A percentile compares a stretch with the other conserved stretches of the same genome.
phyloP scores from a whole-genome alignment of 257 asterid genomes.

The Fraxinus americana region DNA sequence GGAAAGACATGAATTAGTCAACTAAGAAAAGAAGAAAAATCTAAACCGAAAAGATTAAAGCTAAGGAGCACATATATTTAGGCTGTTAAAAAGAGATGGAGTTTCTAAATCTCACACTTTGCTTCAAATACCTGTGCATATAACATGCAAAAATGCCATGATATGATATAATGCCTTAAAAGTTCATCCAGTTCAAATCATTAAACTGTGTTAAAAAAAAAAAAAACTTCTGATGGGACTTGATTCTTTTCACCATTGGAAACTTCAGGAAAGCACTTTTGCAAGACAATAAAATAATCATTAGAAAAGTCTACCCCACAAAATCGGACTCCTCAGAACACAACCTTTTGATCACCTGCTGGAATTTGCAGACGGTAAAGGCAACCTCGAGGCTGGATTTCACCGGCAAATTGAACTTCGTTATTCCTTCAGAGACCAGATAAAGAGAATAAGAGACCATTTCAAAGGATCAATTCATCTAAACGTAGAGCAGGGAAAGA shows the following conservation, averaged over 20 bases:
- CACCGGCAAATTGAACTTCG: slow-evolving; percentile 96
- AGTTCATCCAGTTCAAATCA: background rate
- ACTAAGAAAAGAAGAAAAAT: background rate
- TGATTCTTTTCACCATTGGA: background rate
- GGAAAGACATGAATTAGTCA: background rate
- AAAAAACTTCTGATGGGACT: background rate
- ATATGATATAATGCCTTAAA: background rate
- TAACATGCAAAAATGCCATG: slow-evolving; percentile 1
- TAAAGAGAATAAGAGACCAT: slow-evolving; percentile 26
- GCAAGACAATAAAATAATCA: background rate
- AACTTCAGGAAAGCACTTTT: background rate
- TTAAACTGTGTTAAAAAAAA: slow-evolving; percentile 1
- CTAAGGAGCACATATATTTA: background rate
- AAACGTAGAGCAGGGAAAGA: slow-evolving; percentile 6
- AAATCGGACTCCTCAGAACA: slow-evolving; percentile 20
- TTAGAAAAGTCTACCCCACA: background rate
- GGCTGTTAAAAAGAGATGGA: background rate
- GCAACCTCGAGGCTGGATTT: slow-evolving; percentile 91
- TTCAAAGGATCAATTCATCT: background rate
- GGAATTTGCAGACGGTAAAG: slow-evolving; percentile 56
- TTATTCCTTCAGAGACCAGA: slow-evolving; percentile 63
- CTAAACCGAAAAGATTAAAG: background rate
- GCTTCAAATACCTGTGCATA: background rate
- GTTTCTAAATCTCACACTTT: background rate
- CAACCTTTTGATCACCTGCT: slow-evolving; percentile 83